A percentile compares a stretch with the other conserved stretches of the same genome.
phyloP scores from a whole-genome alignment of 1,284 basidiomycete genomes.

The Xerocomus minutiporus region DNA sequence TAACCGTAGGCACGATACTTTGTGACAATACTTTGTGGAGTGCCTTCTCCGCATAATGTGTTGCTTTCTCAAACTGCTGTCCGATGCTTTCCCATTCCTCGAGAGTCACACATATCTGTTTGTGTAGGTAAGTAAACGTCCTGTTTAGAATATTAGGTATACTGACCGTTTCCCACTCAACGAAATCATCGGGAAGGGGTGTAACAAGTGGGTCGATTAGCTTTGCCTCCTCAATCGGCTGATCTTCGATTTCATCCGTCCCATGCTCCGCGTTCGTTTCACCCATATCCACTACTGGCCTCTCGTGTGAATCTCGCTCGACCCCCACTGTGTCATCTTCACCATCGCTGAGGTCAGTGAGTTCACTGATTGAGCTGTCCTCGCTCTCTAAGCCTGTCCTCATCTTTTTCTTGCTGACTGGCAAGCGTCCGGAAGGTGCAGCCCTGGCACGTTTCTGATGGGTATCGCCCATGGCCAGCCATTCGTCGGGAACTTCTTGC shows the following conservation, averaged over 20 bases:
- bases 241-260: slow-evolving; percentile 1
- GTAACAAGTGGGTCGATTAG: slow-evolving; percentile 5
- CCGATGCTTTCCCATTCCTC: slow-evolving; percentile 76
- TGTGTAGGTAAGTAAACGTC: slow-evolving; percentile 1
- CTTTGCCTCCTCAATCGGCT: slow-evolving; percentile 2
- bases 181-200: slow-evolving; percentile 47
- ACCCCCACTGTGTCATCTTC: slow-evolving; percentile 12
- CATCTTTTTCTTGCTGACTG: slow-evolving; percentile 10
- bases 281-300: slow-evolving; percentile 3
- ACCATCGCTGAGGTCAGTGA: slow-evolving; percentile 64
- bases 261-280: slow-evolving; percentile 1
- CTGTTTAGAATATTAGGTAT: background rate
- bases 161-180: slow-evolving; percentile 83
- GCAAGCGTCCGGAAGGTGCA: slow-evolving; percentile 8
- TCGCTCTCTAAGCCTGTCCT: slow-evolving; percentile 58
- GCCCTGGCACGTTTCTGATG: slow-evolving; percentile 13
- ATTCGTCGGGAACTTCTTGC: slow-evolving; percentile 75
- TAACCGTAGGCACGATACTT: slow-evolving; percentile 63
- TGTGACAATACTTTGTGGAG: slow-evolving; percentile 66
- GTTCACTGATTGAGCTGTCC: slow-evolving; percentile 55
- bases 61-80: slow-evolving; percentile 67
- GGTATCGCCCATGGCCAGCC: slow-evolving; percentile 44
- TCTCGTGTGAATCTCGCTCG: slow-evolving; percentile 12
- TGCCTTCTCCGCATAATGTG: slow-evolving; percentile 75
- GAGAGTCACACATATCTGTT: slow-evolving; percentile 74